phyloP scores from a whole-genome alignment of 1,284 basidiomycete genomes.

The Trametes polyzona region DNA sequence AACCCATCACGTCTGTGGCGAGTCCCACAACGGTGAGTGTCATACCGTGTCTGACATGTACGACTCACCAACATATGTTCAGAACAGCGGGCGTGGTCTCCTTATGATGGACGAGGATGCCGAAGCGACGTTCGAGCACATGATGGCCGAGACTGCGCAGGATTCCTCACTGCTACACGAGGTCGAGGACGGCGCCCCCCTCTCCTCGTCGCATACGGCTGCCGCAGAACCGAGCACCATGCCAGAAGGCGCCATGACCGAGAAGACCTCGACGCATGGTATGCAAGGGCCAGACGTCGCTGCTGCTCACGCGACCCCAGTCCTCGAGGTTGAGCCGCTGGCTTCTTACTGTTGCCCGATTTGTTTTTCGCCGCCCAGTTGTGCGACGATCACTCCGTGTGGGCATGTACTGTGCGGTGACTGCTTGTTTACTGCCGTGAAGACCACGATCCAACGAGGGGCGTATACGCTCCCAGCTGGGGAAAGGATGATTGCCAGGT shows the following conservation, averaged over 20 bases:
- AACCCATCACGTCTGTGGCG: no score
- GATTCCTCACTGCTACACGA: not conserved
- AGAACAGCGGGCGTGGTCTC: not conserved
- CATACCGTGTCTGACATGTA: not conserved
- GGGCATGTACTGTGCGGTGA: slow-evolving; percentile 78
- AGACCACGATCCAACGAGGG: slow-evolving; percentile 59
- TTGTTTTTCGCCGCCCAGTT: slow-evolving; percentile 74
- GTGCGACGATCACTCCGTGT: slow-evolving; percentile 77
- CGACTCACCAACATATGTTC: not conserved
- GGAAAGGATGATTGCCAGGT: slow-evolving; percentile 32
- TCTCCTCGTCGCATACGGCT: not conserved
- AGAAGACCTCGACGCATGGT: not conserved
- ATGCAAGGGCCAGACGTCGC: not conserved
- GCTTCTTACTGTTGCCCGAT: slow-evolving; percentile 74
- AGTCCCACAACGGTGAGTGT: no score
- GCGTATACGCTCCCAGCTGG: slow-evolving; percentile 41
- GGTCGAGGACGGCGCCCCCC: not conserved
- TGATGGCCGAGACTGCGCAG: slow-evolving; percentile 3
- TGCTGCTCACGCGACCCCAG: slow-evolving; percentile 3
- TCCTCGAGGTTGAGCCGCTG: slow-evolving; percentile 48
- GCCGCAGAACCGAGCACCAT: not conserved
- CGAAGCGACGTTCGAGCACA: not conserved
- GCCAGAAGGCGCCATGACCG: not conserved
- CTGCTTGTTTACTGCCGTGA: slow-evolving; percentile 76
- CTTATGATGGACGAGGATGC: not conserved